phyloP scores from a whole-genome alignment of 2,329 filamentous ascomycete species.

The Paraphoma chrysanthemicola region DNA sequence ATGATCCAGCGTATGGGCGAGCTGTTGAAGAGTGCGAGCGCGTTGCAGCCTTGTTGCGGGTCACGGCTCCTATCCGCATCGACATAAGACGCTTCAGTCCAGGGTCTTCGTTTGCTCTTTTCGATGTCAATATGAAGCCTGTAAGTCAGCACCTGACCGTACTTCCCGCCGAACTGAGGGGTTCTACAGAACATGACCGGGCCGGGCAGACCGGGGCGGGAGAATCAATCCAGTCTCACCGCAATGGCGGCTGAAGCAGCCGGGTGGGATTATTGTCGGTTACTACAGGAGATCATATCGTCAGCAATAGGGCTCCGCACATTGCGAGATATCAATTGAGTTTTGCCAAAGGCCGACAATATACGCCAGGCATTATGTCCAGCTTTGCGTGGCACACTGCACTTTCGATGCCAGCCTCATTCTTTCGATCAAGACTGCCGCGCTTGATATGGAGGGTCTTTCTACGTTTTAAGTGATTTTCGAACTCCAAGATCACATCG shows the following conservation, averaged over 20 bases:
- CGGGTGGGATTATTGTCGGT: slow-evolving; percentile 51
- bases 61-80: slow-evolving; percentile 56
- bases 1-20: slow-evolving; percentile 41
- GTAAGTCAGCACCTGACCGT: slow-evolving; percentile 36
- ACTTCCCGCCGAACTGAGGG: too few relatives aligned
- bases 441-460: too few relatives aligned
- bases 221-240: slow-evolving; percentile 58
- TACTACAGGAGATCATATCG: not conserved
- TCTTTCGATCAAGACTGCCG: too few relatives aligned
- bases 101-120: slow-evolving; percentile 51
- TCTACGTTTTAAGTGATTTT: too few relatives aligned
- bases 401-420: too few relatives aligned
- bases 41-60: slow-evolving; percentile 49
- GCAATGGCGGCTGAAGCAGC: slow-evolving; percentile 52
- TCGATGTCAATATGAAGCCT: slow-evolving; percentile 62
- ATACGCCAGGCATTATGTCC: too few relatives aligned
- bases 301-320: not conserved
- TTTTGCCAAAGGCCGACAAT: too few relatives aligned
- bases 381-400: too few relatives aligned
- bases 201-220: slow-evolving; percentile 55
- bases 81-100: slow-evolving; percentile 51
- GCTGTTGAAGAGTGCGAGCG: slow-evolving; percentile 50
- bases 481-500: too few relatives aligned
- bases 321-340: not conserved
- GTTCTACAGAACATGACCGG: slow-evolving; percentile 55